A percentile compares a stretch with the other conserved stretches of the same genome.
Conservation (phyloP, 2,329 filamentous ascomycete genomes). For the Aspergillus sp. region DNA sequence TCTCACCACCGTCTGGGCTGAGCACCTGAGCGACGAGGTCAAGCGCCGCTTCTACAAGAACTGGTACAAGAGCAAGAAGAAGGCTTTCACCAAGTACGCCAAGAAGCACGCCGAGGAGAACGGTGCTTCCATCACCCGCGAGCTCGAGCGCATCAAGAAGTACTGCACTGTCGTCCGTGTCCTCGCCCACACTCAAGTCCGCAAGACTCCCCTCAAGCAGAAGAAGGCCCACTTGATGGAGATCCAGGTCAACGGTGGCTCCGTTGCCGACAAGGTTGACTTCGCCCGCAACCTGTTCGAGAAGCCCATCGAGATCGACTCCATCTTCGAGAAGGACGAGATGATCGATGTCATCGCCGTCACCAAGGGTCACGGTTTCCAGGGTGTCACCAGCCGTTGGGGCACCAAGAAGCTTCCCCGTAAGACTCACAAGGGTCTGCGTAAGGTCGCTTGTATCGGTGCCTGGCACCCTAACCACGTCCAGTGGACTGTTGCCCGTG, state of each 20-base stretch:
- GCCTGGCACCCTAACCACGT: constrained; percentile 99
- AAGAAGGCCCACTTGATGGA: constrained; percentile 99
- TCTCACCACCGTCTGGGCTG: constrained; percentile 98
- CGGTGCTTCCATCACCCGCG: constrained; percentile 87
- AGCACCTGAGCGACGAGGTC: constrained; percentile 97
- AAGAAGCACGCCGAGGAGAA: constrained; percentile 98
- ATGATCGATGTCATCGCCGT: constrained; percentile 99
- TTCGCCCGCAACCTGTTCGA: constrained; percentile 96
- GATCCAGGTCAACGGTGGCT: constrained; percentile 99
- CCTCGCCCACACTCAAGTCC: constrained; percentile 98
- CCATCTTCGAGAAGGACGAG: constrained; percentile 99
- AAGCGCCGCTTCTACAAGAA: constrained; percentile 99
- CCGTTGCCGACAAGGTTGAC: constrained; percentile 92
- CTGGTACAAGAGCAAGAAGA: constrained; percentile 99
- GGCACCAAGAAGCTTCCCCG: constrained; percentile 99
- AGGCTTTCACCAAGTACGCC: constrained; percentile 99
- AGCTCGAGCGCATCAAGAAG: constrained; percentile 99
- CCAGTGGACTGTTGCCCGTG: constrained; percentile 99
- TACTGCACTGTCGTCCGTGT: constrained; percentile 99
- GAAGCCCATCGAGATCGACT: constrained; percentile 92
- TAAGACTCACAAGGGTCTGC: constrained; percentile 99
- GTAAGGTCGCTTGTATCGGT: constrained; percentile 99
- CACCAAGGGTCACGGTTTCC: constrained; percentile 99
- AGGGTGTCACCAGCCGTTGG: constrained; percentile 96
- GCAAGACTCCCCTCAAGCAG: constrained; percentile 99